Evolutionary conservation across 1,284 basidiomycete species (phyloP).

Genomic region (Trichosporon asahii): DNA sequence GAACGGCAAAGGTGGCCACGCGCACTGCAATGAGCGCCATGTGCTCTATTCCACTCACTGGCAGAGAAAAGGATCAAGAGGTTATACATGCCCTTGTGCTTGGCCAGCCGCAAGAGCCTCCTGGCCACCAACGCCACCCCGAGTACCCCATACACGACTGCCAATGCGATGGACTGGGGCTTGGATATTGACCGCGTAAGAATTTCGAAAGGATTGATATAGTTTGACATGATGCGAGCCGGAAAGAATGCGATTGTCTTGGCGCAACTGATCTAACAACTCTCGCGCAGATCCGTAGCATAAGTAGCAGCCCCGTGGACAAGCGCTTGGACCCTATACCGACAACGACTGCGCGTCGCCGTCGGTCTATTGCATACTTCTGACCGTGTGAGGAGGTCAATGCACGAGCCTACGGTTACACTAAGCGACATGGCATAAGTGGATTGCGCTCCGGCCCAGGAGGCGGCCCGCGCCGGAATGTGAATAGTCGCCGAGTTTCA

Average conservation of each 20-base stretch:
- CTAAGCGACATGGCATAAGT: background rate
- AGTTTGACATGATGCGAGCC: background rate
- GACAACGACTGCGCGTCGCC: background rate
- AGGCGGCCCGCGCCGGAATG: too few species aligned
- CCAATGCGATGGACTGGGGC: background rate
- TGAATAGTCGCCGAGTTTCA: too few species aligned
- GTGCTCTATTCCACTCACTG: background rate
- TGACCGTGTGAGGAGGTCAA: background rate
- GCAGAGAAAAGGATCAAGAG: background rate
- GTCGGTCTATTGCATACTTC: background rate
- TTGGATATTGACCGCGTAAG: background rate
- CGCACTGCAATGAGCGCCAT: conserved; percentile 6
- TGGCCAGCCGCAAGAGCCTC: background rate
- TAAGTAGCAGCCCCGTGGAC: background rate
- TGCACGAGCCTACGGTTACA: background rate
- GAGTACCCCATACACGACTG: background rate
- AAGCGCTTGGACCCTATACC: background rate
- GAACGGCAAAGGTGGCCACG: conserved; percentile 14
- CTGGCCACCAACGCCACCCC: background rate
- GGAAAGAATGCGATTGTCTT: background rate
- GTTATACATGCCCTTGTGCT: background rate
- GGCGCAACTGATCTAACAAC: background rate
- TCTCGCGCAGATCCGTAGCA: background rate
- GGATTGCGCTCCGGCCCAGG: too few species aligned
- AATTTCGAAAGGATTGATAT: background rate